Evolutionary conservation across 257 asterid species (phyloP), one percentile per base, ranked within the genome.

Genomic region (Penstemon davidsonii): DNA sequence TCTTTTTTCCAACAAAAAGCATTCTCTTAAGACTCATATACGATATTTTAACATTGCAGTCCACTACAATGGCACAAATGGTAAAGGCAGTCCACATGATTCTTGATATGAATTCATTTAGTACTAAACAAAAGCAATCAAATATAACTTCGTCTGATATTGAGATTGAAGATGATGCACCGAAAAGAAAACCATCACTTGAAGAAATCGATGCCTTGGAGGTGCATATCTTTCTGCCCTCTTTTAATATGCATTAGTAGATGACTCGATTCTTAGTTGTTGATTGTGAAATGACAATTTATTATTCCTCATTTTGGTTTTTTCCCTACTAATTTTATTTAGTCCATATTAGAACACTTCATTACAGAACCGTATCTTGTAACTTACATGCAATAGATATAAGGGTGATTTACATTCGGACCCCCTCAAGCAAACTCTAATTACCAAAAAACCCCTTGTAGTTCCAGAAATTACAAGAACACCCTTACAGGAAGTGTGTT

Each of bases 161-260:
- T 53, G 92, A 90, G 84, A 79, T 90, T 69, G 88, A 88, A 82
- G 96, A 90, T 40, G 99, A 90, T 64, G 92, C 87, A 12, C 99
- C 99, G 40, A 78, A 77, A 68, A 75, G 91, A 76, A 88, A 87
- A 70, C 96, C 96, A 43, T 90, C 97, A 7, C 72, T 93, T 45
- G 99, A 93, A 86, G 99, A 93, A 87, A 90, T 93, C 10, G 99
- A 93, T 74, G 98, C 98, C 59, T 84, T 93, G 81, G 98, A 93
- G 97, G 98, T 92, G 65, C 51, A 53, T 55, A 13, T 25, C 10
- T 44, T 60, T 66, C 50, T 66, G 11, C 69, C 59, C 52, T 25
- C 33, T 25, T 25, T 25, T 25, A 25, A 25, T 25, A 1, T 25
- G 33, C 33, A 25, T 25, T 25, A 25, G 33, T 25, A 25, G 33